Evolutionary conservation across 148 eudicot genomes (phyloP).

Genomic region (Hydrangea macrophylla): DNA sequence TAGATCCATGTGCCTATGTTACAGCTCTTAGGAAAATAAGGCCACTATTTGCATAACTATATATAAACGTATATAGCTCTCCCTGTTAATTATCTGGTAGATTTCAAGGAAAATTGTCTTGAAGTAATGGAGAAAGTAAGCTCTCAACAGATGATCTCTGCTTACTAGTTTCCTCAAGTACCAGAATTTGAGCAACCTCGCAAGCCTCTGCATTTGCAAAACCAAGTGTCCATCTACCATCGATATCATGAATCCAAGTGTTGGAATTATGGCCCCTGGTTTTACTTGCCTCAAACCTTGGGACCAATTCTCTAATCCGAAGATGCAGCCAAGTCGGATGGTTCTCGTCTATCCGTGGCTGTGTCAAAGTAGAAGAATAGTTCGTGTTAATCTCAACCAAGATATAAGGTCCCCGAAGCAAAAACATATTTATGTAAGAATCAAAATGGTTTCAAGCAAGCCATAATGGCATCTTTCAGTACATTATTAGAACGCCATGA

Average conservation of each 20-base stretch:
- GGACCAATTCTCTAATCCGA: constrained; percentile 36
- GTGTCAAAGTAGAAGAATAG: constrained; percentile 1
- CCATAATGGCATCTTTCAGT: neutral
- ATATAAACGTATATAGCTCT: too few relatives aligned
- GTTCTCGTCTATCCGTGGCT: constrained; percentile 45
- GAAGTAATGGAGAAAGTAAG: constrained; percentile 43
- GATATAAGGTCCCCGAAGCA: constrained; percentile 1
- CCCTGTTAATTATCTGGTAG: constrained; percentile 24
- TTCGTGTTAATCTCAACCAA: neutral
- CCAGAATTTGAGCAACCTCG: constrained; percentile 32
- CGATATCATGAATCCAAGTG: constrained; percentile 20
- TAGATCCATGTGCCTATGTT: too few relatives aligned
- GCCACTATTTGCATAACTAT: too few relatives aligned
- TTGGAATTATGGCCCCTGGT: constrained; percentile 15
- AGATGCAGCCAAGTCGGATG: constrained; percentile 50
- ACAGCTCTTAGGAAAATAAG: neutral
- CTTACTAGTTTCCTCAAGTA: constrained; percentile 45
- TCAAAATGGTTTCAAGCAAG: neutral
- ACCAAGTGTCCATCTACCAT: constrained; percentile 56
- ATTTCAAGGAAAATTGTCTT: constrained; percentile 21
- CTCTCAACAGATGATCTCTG: constrained; percentile 42
- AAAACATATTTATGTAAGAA: neutral
- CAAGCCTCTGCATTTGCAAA: constrained; percentile 41
- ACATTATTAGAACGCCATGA: neutral
- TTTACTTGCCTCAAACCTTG: constrained; percentile 22